Evolutionary conservation across 2,329 filamentous ascomycete genomes (phyloP).

Genomic region (Pleoardoris graminearum): DNA sequence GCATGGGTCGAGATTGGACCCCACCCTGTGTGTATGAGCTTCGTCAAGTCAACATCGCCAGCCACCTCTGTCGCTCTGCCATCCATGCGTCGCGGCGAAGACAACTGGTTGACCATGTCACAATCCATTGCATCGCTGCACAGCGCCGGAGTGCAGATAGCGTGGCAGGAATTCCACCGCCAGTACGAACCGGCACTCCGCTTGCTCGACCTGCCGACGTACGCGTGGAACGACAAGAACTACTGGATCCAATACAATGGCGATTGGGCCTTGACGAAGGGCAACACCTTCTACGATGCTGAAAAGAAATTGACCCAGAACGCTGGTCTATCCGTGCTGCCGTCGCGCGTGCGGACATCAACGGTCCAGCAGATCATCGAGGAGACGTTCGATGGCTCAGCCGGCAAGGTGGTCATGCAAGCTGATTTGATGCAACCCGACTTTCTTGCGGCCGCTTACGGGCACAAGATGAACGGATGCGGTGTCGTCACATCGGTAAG

Average conservation of each 20-base stretch:
- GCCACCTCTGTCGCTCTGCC: too few relatives aligned
- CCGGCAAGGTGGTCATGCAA: conserved; percentile 64
- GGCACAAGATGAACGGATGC: conserved; percentile 65
- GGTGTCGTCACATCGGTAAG: conserved; percentile 1
- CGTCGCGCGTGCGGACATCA: conserved; percentile 53
- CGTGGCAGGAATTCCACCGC: conserved; percentile 72
- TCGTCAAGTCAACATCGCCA: conserved; percentile 66
- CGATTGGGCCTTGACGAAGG: conserved; percentile 73
- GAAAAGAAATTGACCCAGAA: too few relatives aligned
- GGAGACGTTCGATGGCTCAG: conserved; percentile 64
- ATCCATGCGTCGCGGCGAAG: conserved; percentile 65
- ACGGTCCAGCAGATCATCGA: conserved; percentile 66
- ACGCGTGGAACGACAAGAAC: conserved; percentile 70
- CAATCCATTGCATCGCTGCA: conserved; percentile 63
- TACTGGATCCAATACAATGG: conserved; percentile 74
- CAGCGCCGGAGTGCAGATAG: conserved; percentile 62
- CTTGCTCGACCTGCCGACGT: conserved; percentile 66
- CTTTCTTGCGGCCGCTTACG: conserved; percentile 63
- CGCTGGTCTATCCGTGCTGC: too few relatives aligned
- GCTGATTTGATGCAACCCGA: conserved; percentile 68
- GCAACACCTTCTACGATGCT: conserved; percentile 46
- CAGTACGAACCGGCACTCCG: conserved; percentile 62
- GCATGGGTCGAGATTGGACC: conserved; percentile 74
- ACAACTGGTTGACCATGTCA: conserved; percentile 66
- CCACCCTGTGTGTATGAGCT: conserved; percentile 68